Conservation (phyloP, 305 asterid genomes). For the Fraxinus xanthoxyloides region DNA sequence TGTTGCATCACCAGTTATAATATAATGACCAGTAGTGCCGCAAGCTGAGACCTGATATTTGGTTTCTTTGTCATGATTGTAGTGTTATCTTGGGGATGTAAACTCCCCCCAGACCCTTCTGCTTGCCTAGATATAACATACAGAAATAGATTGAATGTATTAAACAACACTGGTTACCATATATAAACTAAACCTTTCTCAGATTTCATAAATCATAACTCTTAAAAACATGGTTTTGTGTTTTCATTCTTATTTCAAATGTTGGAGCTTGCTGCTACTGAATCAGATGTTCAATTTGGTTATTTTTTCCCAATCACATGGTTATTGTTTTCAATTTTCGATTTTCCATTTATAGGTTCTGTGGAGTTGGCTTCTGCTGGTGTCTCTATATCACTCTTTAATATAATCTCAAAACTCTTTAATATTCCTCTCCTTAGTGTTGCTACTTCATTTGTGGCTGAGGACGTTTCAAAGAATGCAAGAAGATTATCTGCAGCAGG, state of each 20-base stretch:
- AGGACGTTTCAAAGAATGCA: slow-evolving; percentile 75
- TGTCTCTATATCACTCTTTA: slow-evolving; percentile 82
- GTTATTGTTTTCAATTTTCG: background rate
- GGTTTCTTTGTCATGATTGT: background rate
- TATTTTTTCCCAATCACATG: background rate
- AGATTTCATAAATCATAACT: slow-evolving; percentile 13
- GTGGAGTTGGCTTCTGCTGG: slow-evolving; percentile 96
- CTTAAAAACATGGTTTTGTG: background rate
- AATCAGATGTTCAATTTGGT: background rate
- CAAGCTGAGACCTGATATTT: background rate
- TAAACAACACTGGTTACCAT: background rate
- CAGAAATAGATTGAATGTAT: background rate
- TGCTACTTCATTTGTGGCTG: slow-evolving; percentile 96
- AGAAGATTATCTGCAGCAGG: slow-evolving; percentile 50
- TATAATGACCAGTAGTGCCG: background rate
- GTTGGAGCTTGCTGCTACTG: background rate
- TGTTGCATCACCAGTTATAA: background rate
- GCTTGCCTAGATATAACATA: background rate
- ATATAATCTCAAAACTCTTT: slow-evolving; percentile 79
- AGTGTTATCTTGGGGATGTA: too few relatives aligned
- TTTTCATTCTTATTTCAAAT: slow-evolving; percentile 1
- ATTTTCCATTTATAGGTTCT: slow-evolving; percentile 52
- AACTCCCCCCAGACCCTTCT: too few relatives aligned
- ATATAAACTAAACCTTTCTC: background rate
- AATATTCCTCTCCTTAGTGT: slow-evolving; percentile 93